Conservation (phyloP, 2,329 filamentous ascomycete species). For the Cladophialophora chaetospira region DNA sequence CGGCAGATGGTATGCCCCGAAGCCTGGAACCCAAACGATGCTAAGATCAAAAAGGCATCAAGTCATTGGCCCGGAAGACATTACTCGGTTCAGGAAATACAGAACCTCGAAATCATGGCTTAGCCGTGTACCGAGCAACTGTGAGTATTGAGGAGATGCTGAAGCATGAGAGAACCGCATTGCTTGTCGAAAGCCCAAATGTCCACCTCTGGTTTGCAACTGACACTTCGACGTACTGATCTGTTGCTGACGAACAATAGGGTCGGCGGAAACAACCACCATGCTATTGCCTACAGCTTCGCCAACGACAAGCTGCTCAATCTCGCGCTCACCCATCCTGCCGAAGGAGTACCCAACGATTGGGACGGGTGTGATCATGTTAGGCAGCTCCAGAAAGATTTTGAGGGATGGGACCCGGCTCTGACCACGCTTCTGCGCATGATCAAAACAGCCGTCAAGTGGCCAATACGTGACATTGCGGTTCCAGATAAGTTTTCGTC, state of each 20-base stretch:
- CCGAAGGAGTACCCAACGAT: neutral
- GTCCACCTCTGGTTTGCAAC: neutral
- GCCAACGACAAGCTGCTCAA: constrained; percentile 3
- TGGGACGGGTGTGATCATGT: neutral
- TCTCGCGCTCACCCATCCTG: neutral
- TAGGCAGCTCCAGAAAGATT: neutral
- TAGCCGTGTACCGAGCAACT: neutral
- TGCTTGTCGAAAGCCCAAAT: neutral
- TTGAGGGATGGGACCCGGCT: constrained; percentile 2
- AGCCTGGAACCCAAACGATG: neutral
- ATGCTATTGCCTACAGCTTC: neutral
- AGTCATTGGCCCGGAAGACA: neutral
- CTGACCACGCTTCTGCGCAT: neutral
- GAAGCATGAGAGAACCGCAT: neutral
- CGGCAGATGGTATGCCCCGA: constrained; percentile 27
- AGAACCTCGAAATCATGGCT: neutral
- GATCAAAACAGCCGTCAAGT: neutral
- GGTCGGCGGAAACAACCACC: constrained; percentile 1
- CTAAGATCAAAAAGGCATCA: neutral
- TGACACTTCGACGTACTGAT: neutral
- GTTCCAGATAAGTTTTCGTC: constrained; percentile 32
- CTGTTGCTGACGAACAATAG: neutral
- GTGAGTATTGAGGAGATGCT: neutral
- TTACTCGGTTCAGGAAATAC: neutral
- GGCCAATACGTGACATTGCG: neutral